These are phyloP conservation scores for Murraya koenigii DNA, from an alignment of 345 rosid species.

Conservation along the genomic window DNA sequence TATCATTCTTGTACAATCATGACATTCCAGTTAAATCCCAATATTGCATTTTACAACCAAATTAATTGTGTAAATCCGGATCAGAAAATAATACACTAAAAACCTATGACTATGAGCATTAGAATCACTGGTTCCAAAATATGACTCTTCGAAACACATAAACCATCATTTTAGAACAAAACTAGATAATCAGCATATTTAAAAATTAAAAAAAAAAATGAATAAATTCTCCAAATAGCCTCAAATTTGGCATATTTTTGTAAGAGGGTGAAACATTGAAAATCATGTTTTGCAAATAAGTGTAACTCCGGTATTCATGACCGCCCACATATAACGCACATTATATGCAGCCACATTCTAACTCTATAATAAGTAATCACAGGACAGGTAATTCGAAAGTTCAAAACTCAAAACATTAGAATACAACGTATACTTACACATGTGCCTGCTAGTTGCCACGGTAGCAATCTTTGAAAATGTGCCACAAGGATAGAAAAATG, in stretches of 20 bases:
- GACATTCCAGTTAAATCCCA: neutral
- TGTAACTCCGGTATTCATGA: neutral
- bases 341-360: neutral
- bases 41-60: neutral
- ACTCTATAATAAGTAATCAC: neutral
- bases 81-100: neutral
- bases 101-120: neutral
- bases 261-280: neutral
- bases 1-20: neutral
- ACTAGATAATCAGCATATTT: neutral
- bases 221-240: neutral
- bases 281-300: neutral
- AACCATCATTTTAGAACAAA: neutral
- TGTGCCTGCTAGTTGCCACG: slow-evolving; percentile 76
- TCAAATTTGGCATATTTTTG: neutral
- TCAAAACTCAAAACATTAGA: neutral
- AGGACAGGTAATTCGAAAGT: neutral
- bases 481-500: slow-evolving; percentile 88
- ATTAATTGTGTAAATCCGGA: neutral
- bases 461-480: slow-evolving; percentile 83
- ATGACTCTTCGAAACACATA: neutral
- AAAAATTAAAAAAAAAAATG: too few relatives aligned
- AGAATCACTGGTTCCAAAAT: neutral
- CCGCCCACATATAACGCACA: neutral
- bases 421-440: slow-evolving; percentile 55